Base-by-base conservation (phyloP, 1,284 basidiomycete species). In the Apiotrichum gamsii region DNA sequence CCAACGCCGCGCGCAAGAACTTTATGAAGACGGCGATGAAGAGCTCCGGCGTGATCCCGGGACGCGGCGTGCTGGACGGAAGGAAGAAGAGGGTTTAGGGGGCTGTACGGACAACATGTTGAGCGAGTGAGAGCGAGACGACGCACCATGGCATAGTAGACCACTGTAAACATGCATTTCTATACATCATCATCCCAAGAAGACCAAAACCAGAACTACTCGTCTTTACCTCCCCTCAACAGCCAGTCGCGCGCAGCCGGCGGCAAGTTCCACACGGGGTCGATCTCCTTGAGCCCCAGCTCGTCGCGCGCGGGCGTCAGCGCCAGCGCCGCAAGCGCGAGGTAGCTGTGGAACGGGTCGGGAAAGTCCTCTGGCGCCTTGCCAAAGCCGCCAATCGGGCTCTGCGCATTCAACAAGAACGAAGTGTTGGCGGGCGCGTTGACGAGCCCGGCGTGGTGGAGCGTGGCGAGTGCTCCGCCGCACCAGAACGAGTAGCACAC, bases 401-500 rank as follows among this genome's bases (percentile, higher is more conserved):
- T 88, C 66, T 94, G 90, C 56, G 89, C 89, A 2, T 70, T 65
- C 0, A 80, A 75, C 16, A 94, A 69, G 61, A 89, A 94, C 1
- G 65, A 56, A 1, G 78, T 75, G 42, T 90, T 78, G 1, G 78
- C 39, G 8, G 39, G 52, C 15, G 72, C 65, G 59, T 87, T 77
- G 34, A 89, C 77, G 9, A 83, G 66, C 9, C 78, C 71, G 14
- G 65, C 69, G 0, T 75, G 78, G 4, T 76, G 82, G 8, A 90
- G 75, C 25, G 89, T 81, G 58, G 79, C 73, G 8, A 94, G 68
- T 1, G 85, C 78, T 5, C 82, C 90, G 3, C 86, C 84, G 58
- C 86, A 87, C 91, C 90, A 96, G 69, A 94, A 95, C 57, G 86
- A 88, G 70, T 96, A 96, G 68, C 90, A 96, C 80, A 90, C 87